phyloP scores from a whole-genome alignment of 495 filamentous ascomycete species.

The Evernia prunastri region DNA sequence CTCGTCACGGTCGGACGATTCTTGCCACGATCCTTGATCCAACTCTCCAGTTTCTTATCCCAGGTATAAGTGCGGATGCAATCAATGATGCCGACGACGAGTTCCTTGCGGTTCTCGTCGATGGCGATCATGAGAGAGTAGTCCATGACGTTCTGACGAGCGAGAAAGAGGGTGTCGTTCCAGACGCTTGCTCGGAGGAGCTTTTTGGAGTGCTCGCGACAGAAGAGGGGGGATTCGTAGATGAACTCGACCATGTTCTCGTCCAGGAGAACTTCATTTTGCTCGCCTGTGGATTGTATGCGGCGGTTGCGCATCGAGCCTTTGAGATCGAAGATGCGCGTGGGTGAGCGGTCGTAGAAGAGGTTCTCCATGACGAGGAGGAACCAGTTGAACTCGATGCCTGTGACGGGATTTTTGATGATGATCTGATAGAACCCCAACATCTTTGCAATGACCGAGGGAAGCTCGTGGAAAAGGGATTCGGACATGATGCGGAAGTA shows the following conservation, averaged over 20 bases:
- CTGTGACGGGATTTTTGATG: slow-evolving; percentile 90
- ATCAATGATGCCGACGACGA: slow-evolving; percentile 96
- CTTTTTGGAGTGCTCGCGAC: slow-evolving; percentile 87
- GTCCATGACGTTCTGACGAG: slow-evolving; percentile 95
- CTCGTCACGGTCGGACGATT: slow-evolving; percentile 94
- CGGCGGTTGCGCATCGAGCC: slow-evolving; percentile 97
- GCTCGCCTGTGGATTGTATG: slow-evolving; percentile 88
- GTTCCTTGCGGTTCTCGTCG: slow-evolving; percentile 78
- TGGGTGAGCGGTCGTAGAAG: slow-evolving; percentile 90
- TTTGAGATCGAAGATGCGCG: slow-evolving; percentile 94
- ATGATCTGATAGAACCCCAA: slow-evolving; percentile 95
- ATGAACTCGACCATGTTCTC: slow-evolving; percentile 99
- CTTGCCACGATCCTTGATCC: slow-evolving; percentile 92
- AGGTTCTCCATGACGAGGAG: slow-evolving; percentile 97
- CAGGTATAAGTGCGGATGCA: slow-evolving; percentile 98
- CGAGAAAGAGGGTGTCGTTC: slow-evolving; percentile 94
- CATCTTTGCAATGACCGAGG: slow-evolving; percentile 98
- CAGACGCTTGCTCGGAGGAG: slow-evolving; percentile 75
- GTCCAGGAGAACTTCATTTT: slow-evolving; percentile 91
- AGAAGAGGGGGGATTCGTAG: slow-evolving; percentile 91
- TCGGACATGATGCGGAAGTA: slow-evolving; percentile 98
- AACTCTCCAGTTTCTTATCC: slow-evolving; percentile 98
- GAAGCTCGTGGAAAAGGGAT: slow-evolving; percentile 90
- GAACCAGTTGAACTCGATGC: slow-evolving; percentile 90
- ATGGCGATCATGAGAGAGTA: slow-evolving; percentile 98